A percentile compares a stretch with the other conserved stretches of the same genome.
Conservation (phyloP, 2,329 filamentous ascomycete species). For the Fusarium sp. region DNA sequence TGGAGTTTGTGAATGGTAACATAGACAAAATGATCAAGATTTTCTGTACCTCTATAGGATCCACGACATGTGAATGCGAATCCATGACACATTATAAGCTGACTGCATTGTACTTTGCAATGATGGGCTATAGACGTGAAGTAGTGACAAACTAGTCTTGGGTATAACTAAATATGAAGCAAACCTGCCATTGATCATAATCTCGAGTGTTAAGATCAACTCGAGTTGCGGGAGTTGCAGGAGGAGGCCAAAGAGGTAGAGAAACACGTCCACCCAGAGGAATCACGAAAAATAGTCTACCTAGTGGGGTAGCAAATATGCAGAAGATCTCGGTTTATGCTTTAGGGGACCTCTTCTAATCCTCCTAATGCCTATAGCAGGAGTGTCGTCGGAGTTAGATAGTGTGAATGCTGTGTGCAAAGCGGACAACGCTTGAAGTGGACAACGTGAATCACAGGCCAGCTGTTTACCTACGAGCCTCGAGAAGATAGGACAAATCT, state of each 20-base stretch:
- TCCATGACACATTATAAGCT: not conserved
- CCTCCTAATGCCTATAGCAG: not conserved
- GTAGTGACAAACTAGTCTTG: not conserved
- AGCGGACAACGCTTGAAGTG: no score
- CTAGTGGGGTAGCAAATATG: no score
- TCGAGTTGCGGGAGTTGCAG: not conserved
- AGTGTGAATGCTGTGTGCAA: not conserved
- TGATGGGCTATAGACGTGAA: not conserved
- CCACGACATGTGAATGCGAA: not conserved
- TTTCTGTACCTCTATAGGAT: not conserved
- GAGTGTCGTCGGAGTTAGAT: not conserved
- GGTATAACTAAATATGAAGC: not conserved
- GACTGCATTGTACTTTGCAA: not conserved
- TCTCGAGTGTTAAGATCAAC: not conserved
- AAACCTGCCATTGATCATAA: not conserved
- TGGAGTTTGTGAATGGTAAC: not conserved
- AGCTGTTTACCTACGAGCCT: not conserved
- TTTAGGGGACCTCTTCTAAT: not conserved
- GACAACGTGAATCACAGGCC: not conserved
- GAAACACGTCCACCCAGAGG: not conserved
- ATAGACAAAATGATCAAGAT: constrained; percentile 7
- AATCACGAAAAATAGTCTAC: no score
- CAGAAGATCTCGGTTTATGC: no score
- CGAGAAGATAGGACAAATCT: not conserved
- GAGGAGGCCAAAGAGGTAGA: not conserved